phyloP scores from a whole-genome alignment of 345 rosid species.

The Lepidium africanum region DNA sequence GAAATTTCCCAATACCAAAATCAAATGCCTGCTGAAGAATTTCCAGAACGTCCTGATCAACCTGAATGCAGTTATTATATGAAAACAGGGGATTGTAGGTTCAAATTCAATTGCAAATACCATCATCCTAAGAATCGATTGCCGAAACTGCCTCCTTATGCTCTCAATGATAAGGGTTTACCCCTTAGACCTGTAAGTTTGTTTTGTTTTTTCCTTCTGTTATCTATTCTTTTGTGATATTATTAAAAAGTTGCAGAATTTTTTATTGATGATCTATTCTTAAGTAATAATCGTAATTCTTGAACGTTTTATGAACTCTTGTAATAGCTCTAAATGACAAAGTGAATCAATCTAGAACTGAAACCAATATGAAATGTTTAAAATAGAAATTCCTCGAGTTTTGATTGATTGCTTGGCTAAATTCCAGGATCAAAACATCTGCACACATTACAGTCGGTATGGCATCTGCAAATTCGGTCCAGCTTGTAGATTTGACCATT shows the following conservation, averaged over 20 bases:
- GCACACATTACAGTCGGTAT: conserved; percentile 79
- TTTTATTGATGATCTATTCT: neutral
- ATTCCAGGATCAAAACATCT: conserved; percentile 64
- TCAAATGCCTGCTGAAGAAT: conserved; percentile 54
- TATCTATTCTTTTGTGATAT: neutral
- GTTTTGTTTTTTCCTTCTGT: neutral
- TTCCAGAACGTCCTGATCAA: conserved; percentile 88
- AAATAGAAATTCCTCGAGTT: neutral
- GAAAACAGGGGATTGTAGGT: conserved; percentile 90
- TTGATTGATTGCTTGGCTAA: neutral
- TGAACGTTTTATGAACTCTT: neutral
- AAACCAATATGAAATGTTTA: neutral
- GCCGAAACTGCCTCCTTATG: conserved; percentile 40
- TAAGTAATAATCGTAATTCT: neutral
- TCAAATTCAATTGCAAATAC: conserved; percentile 73
- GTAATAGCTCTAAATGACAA: neutral
- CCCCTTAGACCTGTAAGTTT: conserved; percentile 93
- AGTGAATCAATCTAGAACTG: neutral
- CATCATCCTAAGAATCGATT: conserved; percentile 70
- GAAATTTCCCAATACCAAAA: conserved; percentile 45
- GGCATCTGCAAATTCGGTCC: conserved; percentile 97
- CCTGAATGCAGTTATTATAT: conserved; percentile 77
- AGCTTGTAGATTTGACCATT: conserved; percentile 48
- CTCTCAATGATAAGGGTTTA: conserved; percentile 80
- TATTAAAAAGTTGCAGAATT: neutral